Conservation (phyloP, 176 grass and related monocot species). For the Eremochloa ophiuroides region DNA sequence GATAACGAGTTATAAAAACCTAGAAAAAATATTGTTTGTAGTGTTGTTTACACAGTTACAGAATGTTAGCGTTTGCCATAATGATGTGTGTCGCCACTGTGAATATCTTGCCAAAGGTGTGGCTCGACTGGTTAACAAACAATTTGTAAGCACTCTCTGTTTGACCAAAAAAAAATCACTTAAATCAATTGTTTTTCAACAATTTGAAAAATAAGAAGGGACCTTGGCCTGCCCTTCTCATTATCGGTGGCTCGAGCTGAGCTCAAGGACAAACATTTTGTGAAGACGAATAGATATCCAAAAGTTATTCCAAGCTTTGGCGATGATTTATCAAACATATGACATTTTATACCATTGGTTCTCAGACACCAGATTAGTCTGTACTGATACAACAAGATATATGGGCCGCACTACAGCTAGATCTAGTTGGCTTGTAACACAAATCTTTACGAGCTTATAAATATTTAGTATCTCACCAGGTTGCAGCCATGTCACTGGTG, state of each 20-base stretch:
- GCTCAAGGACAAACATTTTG: not conserved
- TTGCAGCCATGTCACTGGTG: slow-evolving; percentile 81
- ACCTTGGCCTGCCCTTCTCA: too few species aligned
- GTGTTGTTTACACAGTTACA: not conserved
- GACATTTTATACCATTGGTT: not conserved
- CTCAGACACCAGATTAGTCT: not conserved
- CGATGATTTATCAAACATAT: not conserved
- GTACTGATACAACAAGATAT: not conserved
- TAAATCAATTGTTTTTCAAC: too few species aligned
- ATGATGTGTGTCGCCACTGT: not conserved
- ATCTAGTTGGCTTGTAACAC: not conserved
- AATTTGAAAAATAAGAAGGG: too few species aligned
- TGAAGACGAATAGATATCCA: not conserved
- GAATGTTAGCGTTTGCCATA: not conserved
- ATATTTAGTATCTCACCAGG: slow-evolving; percentile 51
- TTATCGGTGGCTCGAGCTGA: too few species aligned
- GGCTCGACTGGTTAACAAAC: not conserved
- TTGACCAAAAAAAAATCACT: too few species aligned
- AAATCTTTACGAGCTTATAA: not conserved
- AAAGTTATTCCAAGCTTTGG: not conserved
- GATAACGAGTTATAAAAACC: not conserved
- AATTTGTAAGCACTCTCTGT: too few species aligned
- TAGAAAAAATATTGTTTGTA: not conserved
- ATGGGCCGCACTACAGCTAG: not conserved
- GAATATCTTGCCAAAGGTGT: not conserved